Evolutionary conservation across 371 early-diverging fungal genomes (phyloP), one percentile per base, ranked within the genome.

Genomic region (Mucor indicus): DNA sequence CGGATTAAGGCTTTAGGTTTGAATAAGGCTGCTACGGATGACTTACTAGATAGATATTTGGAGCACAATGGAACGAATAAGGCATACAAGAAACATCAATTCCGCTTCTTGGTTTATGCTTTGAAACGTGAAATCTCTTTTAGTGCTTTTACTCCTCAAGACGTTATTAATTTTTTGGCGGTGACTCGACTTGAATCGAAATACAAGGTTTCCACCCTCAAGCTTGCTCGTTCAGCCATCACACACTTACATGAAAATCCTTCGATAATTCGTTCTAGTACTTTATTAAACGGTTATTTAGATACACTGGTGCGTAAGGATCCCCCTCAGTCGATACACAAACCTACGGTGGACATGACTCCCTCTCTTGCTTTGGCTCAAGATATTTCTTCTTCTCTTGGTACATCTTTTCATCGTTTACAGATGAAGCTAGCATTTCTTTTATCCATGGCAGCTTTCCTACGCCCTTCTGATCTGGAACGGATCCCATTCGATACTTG

Each of bases 381-480:
- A 31, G 9, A 17, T 1, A 38, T 23, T n/a, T 20, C 23, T 23
- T 17, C 45, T 22, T 8, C 42, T 0, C 8, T 16, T 11, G 6
- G 13, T 21, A 2, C 32, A 2, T 5, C 36, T 7, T n/a, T n/a
- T n/a, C n/a, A n/a, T n/a, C n/a, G n/a, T n/a, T 19, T 43, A 9
- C 46, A 50, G 22, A 25, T 24, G n/a, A 52, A 50, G n/a, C 16
- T 50, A 8, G 48, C 55, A 1, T 61, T 55, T 19, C 20, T 61
- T 8, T 6, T 61, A 11, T 52, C 23, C 0, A 37, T 61, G 19
- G 32, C 46, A 9, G 38, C 25, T 17, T 48, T 60, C 15, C 47
- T 60, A 13, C 50, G 47, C 6, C 60, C 60, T 0, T 60, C 60
- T 0, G 47, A 60, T 27, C 16, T 60, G 5, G 22, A 16, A 11